Percentiles rank a stretch among this genome's conserved stretches.
phyloP scores from a whole-genome alignment of 1,284 basidiomycete genomes.

The Sanghuangporus sanghuang region DNA sequence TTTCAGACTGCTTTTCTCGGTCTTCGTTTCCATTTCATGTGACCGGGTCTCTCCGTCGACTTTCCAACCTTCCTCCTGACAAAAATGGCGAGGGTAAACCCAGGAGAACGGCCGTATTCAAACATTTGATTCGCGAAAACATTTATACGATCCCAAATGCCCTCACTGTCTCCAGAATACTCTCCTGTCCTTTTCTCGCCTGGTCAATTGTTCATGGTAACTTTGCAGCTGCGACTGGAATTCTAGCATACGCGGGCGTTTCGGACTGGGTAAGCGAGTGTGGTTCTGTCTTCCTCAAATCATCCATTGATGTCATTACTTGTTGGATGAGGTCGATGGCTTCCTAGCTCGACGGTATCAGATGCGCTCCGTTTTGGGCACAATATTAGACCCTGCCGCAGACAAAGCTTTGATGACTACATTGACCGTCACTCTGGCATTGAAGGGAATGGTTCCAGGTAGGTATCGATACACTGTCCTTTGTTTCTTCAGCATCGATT shows the following conservation, averaged over 20 bases:
- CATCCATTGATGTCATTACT: not conserved
- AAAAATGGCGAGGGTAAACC: not conserved
- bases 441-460: constrained; percentile 86
- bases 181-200: constrained; percentile 85
- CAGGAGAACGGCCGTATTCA: not conserved
- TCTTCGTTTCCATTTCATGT: too few relatives aligned
- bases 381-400: constrained; percentile 94
- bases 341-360: constrained; percentile 84
- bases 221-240: constrained; percentile 71
- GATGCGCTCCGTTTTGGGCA: constrained; percentile 86
- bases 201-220: constrained; percentile 89
- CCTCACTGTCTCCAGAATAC: constrained; percentile 82
- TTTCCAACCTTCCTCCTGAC: too few relatives aligned
- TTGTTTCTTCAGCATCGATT: not conserved
- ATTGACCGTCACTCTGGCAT: constrained; percentile 80
- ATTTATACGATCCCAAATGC: constrained; percentile 95
- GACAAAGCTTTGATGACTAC: constrained; percentile 98
- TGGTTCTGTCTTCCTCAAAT: not conserved
- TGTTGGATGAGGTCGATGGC: constrained; percentile 69
- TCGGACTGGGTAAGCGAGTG: constrained; percentile 72
- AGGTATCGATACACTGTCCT: constrained; percentile 18
- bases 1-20: too few relatives aligned
- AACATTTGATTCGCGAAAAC: constrained; percentile 58
- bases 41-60: too few relatives aligned
- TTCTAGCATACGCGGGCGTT: constrained; percentile 85